Evolutionary conservation across 257 asterid genomes (phyloP), one percentile per base, ranked within the genome.

Genomic region (Leptodermis oblonga): DNA sequence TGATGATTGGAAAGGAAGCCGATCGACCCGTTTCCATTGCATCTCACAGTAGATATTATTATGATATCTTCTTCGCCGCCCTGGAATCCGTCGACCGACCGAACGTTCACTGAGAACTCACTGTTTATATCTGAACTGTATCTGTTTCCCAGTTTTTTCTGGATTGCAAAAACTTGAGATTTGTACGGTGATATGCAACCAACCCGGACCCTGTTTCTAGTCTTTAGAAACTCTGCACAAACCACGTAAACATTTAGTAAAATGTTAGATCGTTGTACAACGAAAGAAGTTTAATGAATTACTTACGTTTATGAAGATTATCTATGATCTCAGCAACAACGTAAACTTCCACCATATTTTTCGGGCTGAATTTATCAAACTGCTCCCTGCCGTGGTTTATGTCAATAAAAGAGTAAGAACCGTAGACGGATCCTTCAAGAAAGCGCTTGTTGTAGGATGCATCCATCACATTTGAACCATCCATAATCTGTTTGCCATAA

Each of bases 61-160:
- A 91, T 88, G 7, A 91, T 59, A 41, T 91, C 97, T 79, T 91
- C 88, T 77, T 91, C 96, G 6, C 96, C 91, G 31, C 96, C 97
- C 83, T 91, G 97, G 66, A 88, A 91, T 14, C 96, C 97, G 75
- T 87, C 97, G 17, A 88, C 90, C 1, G 97, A 80, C 0, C 87
- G 83, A 12, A 91, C 87, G 71, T 79, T 86, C 36, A 88, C 95
- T 5, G 90, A 85, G 73, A 91, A 88, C 5, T 39, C 74, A 22
- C 78, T 80, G 17, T 83, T 78, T 20, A 76, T 76, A 48, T 87
- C 89, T 3, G 81, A 58, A 67, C 86, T 82, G 37, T 91, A 88
- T 28, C 70, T 70, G 69, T 79, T 80, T 26, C 88, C 90, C 8
- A 87, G 78, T 53, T 62, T 74, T 41, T 84, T 83, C 63, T 79